These are phyloP conservation scores for Leptographium galeiforme DNA, from an alignment of 2,329 filamentous ascomycete genomes.

Conservation along the genomic window DNA sequence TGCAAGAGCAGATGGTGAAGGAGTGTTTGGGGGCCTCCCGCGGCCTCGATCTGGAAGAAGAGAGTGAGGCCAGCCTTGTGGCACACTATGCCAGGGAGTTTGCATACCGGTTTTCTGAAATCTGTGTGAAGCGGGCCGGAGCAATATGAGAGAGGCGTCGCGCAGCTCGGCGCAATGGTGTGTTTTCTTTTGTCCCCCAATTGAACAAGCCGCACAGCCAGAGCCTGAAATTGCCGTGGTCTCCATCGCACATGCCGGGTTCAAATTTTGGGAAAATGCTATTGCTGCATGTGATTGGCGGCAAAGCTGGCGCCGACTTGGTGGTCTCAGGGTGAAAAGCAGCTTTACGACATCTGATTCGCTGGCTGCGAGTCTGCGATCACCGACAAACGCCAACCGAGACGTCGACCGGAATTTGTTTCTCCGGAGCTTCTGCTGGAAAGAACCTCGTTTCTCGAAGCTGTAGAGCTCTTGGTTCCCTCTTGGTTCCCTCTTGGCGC, in stretches of 20 bases:
- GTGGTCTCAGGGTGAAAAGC: neutral
- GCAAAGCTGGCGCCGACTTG: neutral
- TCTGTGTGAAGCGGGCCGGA: neutral
- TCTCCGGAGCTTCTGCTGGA: too few relatives aligned
- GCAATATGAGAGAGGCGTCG: neutral
- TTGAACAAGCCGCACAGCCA: too few relatives aligned
- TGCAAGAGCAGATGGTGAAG: slow-evolving; percentile 4
- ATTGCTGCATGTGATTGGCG: neutral
- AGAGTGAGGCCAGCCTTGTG: slow-evolving; percentile 5
- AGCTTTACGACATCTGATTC: neutral
- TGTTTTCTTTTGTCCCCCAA: neutral
- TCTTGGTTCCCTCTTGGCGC: too few relatives aligned
- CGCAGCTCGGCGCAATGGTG: neutral
- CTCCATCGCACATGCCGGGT: too few relatives aligned
- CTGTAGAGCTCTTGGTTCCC: too few relatives aligned
- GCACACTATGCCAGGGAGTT: slow-evolving; percentile 8
- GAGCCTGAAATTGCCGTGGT: too few relatives aligned
- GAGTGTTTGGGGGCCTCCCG: slow-evolving; percentile 6
- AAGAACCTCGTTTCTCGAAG: too few relatives aligned
- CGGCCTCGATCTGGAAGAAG: slow-evolving; percentile 1
- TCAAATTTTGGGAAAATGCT: too few relatives aligned
- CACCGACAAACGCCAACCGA: too few relatives aligned
- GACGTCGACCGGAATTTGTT: too few relatives aligned
- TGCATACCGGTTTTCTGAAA: neutral
- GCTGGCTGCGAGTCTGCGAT: neutral